Evolutionary conservation across 148 eudicot species (phyloP).

Genomic region (Nepenthes mirabilis): DNA sequence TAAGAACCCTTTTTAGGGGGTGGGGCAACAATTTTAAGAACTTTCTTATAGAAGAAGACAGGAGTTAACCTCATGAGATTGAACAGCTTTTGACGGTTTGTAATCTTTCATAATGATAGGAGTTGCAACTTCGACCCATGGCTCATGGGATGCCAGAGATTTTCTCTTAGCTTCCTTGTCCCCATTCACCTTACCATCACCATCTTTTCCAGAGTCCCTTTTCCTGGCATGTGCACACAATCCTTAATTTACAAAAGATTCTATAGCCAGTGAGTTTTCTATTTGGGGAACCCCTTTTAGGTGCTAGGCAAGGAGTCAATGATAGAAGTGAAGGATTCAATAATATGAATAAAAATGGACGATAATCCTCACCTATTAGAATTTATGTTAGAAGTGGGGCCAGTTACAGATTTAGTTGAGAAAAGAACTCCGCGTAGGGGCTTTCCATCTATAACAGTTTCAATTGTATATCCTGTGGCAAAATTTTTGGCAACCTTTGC

Average conservation of each 20-base stretch:
- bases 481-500: conserved; percentile 60
- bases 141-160: background rate
- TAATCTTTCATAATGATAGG: background rate
- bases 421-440: conserved; percentile 78
- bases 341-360: background rate
- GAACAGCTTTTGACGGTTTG: background rate
- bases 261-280: background rate
- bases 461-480: conserved; percentile 55
- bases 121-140: background rate
- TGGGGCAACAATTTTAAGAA: no score
- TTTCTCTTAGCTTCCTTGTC: conserved; percentile 14
- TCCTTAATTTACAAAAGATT: conserved; percentile 1
- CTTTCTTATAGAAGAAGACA: no score
- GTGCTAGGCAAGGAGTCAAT: background rate
- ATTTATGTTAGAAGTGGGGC: conserved; percentile 15
- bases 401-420: conserved; percentile 27
- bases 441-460: conserved; percentile 82
- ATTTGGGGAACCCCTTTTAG: background rate
- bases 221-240: conserved; percentile 24
- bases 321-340: background rate
- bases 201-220: conserved; percentile 20
- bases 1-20: no score
- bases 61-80: no score
- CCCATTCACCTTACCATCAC: conserved; percentile 18
- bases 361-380: conserved; percentile 27